Base-by-base conservation (phyloP, 257 asterid species). In the Scutellaria galericulata region DNA sequence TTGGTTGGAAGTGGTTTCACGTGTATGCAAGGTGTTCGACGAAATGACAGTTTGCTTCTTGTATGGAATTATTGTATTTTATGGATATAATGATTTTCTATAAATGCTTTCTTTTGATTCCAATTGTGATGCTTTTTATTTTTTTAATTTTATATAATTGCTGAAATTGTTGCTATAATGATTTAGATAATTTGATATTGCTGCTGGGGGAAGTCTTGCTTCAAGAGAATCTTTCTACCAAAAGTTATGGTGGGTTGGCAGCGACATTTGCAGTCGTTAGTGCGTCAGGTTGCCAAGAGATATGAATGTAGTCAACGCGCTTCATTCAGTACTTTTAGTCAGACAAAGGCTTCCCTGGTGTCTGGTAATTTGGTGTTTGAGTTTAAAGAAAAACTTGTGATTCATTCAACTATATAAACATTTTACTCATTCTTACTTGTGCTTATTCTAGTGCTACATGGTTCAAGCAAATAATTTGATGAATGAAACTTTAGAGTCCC, bases 211-310 rank as follows among this genome's bases (percentile, higher is more conserved):
- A 44, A 78, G 68, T 9, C 44, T 24, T 47, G 66, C 45, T 37
- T 56, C 52, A 7, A 68, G 74, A 62, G 27, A 11, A 45, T 64
- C 66, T 64, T 24, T 41, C 50, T 7, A 58, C 44, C 65, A 61
- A 71, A 18, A 74, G 60, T 61, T 12, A 93, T 93, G 98, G 88
- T 71, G 79, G 89, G 86, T 65, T 90, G 98, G 98, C 89, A 83
- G 75, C 82, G 88, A 52, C 86, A 84, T 83, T 60, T 93, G 80
- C 97, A 81, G 77, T 82, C 89, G 53, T 64, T 90, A 12, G 72
- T 81, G 75, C 88, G 80, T 76, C 95, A 84, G 76, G 82, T 89
- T 74, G 83, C 81, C 67, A 93, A 75, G 78, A 88, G 86, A 85
- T 79, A 81, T 73, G 89, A 82, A 60, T 82, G 74, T 56, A 61